Percentiles rank a stretch among this genome's conserved stretches.
Evolutionary conservation across 352 stramenopile genomes (phyloP).

Genomic region (Pythium sp.): DNA sequence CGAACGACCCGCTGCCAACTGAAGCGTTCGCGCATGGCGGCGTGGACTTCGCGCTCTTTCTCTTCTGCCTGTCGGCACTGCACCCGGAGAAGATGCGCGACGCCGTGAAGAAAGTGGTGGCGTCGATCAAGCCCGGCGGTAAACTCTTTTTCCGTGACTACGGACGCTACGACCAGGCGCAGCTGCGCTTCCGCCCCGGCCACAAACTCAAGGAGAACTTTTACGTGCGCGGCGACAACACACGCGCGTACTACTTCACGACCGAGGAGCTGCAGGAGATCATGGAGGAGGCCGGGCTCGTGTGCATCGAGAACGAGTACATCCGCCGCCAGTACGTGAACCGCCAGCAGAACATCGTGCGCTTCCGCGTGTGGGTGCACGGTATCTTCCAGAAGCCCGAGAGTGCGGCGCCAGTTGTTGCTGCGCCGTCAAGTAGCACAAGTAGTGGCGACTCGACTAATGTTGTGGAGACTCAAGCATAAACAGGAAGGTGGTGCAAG

Average conservation of each 20-base stretch:
- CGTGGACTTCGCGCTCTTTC: constrained; percentile 79
- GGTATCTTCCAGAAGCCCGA: constrained; percentile 79
- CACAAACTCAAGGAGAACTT: constrained; percentile 93
- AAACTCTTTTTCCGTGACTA: constrained; percentile 95
- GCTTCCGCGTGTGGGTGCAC: constrained; percentile 89
- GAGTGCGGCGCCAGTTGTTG: constrained; percentile 6
- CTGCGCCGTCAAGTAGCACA: background rate
- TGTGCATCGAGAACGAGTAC: constrained; percentile 78
- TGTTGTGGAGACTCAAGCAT: background rate
- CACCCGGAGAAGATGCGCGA: constrained; percentile 84
- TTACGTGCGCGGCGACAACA: constrained; percentile 95
- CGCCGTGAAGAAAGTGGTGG: constrained; percentile 86
- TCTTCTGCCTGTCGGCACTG: constrained; percentile 92
- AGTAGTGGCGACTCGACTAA: background rate
- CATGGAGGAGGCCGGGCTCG: constrained; percentile 56
- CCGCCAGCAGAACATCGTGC: constrained; percentile 78
- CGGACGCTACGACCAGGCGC: constrained; percentile 93
- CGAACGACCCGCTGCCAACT: constrained; percentile 62
- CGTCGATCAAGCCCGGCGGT: constrained; percentile 68
- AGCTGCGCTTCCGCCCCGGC: constrained; percentile 89
- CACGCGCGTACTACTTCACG: constrained; percentile 95
- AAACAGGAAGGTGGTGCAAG: background rate
- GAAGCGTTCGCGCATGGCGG: constrained; percentile 54
- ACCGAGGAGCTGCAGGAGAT: constrained; percentile 73
- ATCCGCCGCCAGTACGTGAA: constrained; percentile 88